Conservation (phyloP, 257 asterid genomes). For the Nicotiana noctiflora region DNA sequence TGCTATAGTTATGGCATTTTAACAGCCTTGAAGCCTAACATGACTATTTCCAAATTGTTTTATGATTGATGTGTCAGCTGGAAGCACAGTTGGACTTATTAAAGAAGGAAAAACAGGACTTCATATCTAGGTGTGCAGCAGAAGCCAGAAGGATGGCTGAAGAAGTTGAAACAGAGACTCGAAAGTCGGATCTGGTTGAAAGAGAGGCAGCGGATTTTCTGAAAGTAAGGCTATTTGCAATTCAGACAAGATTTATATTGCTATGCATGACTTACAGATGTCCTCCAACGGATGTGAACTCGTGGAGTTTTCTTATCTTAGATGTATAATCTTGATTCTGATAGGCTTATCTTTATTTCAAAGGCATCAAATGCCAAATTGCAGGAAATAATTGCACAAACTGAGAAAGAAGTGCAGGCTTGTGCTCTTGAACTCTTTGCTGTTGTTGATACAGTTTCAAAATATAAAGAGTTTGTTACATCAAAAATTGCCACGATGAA, state of each 20-base stretch:
- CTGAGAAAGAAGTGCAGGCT: conserved; percentile 47
- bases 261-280: neutral
- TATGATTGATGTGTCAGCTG: conserved; percentile 28
- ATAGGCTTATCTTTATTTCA: neutral
- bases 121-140: conserved; percentile 44
- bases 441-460: conserved; percentile 59
- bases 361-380: conserved; percentile 58
- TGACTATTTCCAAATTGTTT: neutral
- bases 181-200: conserved; percentile 41
- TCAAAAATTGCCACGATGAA: conserved; percentile 49
- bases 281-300: neutral
- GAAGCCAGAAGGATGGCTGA: conserved; percentile 63
- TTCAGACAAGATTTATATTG: neutral
- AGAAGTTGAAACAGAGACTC: conserved; percentile 48
- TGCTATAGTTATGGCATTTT: neutral
- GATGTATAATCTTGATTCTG: neutral
- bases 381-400: conserved; percentile 37
- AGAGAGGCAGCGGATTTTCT: conserved; percentile 59
- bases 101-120: conserved; percentile 49
- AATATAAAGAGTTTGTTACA: conserved; percentile 50
- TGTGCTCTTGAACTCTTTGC: conserved; percentile 59
- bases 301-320: neutral
- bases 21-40: neutral
- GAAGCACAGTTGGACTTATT: conserved; percentile 46
- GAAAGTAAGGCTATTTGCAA: conserved; percentile 35